Evolutionary conservation across 148 eudicot species (phyloP).

Genomic region (Chenopodium suecicum): DNA sequence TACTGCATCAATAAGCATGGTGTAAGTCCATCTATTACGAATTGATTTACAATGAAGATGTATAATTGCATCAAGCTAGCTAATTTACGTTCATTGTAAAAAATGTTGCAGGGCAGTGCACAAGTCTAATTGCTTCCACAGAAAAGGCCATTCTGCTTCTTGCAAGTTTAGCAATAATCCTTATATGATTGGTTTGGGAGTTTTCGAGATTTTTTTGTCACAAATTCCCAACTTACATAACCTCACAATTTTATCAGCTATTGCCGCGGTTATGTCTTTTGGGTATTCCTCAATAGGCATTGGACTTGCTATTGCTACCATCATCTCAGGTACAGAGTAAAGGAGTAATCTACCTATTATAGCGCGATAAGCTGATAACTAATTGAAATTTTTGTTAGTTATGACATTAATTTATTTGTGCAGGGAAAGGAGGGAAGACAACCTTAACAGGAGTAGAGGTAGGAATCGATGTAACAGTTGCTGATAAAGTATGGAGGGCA

Average conservation of each 20-base stretch:
- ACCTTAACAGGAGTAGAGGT: conserved; percentile 56
- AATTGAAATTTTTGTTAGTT: too few relatives aligned
- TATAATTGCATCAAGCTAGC: background rate
- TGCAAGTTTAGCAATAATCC: conserved; percentile 52
- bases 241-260: conserved; percentile 56
- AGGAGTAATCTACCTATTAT: background rate
- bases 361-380: too few relatives aligned
- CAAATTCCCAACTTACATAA: conserved; percentile 69
- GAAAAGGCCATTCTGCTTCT: conserved; percentile 42
- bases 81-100: background rate
- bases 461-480: conserved; percentile 45
- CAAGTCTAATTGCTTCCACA: conserved; percentile 70
- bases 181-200: conserved; percentile 64
- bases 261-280: conserved; percentile 80
- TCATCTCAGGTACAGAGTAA: conserved; percentile 46
- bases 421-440: conserved; percentile 51
- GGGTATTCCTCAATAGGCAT: conserved; percentile 67
- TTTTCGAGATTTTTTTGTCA: conserved; percentile 59
- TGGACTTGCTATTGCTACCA: conserved; percentile 55
- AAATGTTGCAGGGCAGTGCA: conserved; percentile 55
- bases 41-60: too few relatives aligned
- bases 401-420: background rate
- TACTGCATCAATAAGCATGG: conserved; percentile 82
- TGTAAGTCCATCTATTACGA: conserved; percentile 41
- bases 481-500: conserved; percentile 61